Percentiles rank a stretch among this genome's conserved stretches.
Evolutionary conservation across 169 alveolate genomes (phyloP).

Genomic region (Cryptosporidium meleagridis): DNA sequence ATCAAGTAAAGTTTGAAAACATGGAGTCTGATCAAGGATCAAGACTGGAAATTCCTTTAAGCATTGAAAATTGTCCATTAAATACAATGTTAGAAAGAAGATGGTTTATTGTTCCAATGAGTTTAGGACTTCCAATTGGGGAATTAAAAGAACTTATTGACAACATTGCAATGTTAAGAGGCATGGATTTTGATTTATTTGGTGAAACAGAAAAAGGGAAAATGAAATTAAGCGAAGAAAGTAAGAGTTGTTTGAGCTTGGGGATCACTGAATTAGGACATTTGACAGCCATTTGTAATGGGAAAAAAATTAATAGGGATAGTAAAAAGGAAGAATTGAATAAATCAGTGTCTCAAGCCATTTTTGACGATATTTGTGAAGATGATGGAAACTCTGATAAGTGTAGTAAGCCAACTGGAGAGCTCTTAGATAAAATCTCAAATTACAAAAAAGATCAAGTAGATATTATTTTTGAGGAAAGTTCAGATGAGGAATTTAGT

Average conservation of each 20-base stretch:
- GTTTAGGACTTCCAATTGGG: background rate
- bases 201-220: slow-evolving; percentile 35
- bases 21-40: background rate
- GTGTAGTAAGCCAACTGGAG: background rate
- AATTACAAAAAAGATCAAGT: background rate
- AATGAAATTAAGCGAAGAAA: slow-evolving; percentile 6
- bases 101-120: slow-evolving; percentile 51
- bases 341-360: slow-evolving; percentile 31
- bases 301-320: background rate
- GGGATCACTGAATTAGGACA: slow-evolving; percentile 34
- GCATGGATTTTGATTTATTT: slow-evolving; percentile 29
- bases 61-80: slow-evolving; percentile 51
- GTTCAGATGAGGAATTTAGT: background rate
- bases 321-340: background rate
- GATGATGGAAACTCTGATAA: slow-evolving; percentile 11
- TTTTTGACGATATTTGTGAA: slow-evolving; percentile 28
- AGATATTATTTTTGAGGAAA: background rate
- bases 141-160: slow-evolving; percentile 30
- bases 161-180: slow-evolving; percentile 36
- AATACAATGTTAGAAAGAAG: slow-evolving; percentile 57
- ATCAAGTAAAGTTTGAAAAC: background rate
- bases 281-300: slow-evolving; percentile 33
- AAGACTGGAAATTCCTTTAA: slow-evolving; percentile 29
- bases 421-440: background rate
- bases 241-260: slow-evolving; percentile 3